A percentile compares a stretch with the other conserved stretches of the same genome.
Evolutionary conservation across 108 stramenopile genomes (phyloP).

Genomic region (Stephanodiscus triporus): DNA sequence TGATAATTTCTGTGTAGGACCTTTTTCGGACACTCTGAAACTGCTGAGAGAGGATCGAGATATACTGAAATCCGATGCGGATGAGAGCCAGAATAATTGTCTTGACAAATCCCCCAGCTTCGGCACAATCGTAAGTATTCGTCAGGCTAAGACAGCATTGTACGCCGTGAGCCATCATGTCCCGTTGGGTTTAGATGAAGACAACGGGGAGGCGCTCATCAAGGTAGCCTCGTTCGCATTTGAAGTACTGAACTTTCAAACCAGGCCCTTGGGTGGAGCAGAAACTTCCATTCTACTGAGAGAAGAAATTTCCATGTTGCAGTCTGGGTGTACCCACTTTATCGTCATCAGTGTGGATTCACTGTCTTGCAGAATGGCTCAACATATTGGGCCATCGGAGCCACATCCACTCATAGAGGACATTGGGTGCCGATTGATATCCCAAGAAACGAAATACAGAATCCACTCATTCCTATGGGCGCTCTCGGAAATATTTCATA

Average conservation of each 20-base stretch:
- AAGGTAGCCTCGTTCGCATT: constrained; percentile 28
- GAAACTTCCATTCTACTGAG: background rate
- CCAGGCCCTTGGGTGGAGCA: background rate
- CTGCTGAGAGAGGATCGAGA: constrained; percentile 2
- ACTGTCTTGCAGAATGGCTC: constrained; percentile 22
- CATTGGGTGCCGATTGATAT: background rate
- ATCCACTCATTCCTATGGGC: constrained; percentile 1
- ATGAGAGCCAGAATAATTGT: background rate
- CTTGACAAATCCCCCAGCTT: background rate
- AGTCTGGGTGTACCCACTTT: constrained; percentile 41
- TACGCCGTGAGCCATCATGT: constrained; percentile 39
- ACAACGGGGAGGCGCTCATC: constrained; percentile 20
- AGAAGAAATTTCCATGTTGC: constrained; percentile 31
- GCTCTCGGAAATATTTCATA: constrained; percentile 11
- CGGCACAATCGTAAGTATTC: constrained; percentile 1
- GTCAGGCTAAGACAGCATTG: constrained; percentile 32
- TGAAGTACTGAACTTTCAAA: constrained; percentile 22
- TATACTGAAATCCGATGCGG: background rate
- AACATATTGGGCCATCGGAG: background rate
- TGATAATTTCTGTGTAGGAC: constrained; percentile 17
- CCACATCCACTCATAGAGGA: constrained; percentile 12
- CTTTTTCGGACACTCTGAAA: constrained; percentile 16
- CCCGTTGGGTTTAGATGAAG: constrained; percentile 28
- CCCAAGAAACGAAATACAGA: background rate
- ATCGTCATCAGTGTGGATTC: constrained; percentile 32